Conservation (phyloP, 805 yeast genomes). For the Nakazawaea holstii region DNA sequence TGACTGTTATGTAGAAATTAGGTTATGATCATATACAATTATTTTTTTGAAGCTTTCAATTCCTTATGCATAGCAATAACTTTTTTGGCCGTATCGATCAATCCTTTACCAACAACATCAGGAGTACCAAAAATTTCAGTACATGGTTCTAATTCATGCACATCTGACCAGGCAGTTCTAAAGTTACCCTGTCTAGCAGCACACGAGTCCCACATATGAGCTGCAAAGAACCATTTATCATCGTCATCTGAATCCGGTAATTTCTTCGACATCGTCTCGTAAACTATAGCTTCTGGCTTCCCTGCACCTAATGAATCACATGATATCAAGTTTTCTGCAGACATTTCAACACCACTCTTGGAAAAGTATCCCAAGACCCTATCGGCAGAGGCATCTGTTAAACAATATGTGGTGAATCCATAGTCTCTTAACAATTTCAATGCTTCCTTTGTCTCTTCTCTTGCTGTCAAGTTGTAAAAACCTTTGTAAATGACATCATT, state of each 20-base stretch:
- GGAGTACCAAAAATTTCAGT: constrained; percentile 24
- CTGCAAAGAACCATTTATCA: constrained; percentile 25
- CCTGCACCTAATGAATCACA: constrained; percentile 25
- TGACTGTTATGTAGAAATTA: no score
- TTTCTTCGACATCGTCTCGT: constrained; percentile 20
- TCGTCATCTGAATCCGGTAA: constrained; percentile 22
- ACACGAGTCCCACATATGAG: constrained; percentile 27
- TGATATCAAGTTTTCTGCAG: constrained; percentile 22
- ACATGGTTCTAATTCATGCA: constrained; percentile 25
- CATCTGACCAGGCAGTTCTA: constrained; percentile 25
- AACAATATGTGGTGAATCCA: constrained; percentile 26
- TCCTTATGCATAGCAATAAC: constrained; percentile 19
- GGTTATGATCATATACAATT: no score
- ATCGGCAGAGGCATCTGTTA: constrained; percentile 23
- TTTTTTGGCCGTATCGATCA: constrained; percentile 25
- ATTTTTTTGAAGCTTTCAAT: not conserved
- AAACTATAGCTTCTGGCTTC: constrained; percentile 24
- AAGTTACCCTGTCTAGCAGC: constrained; percentile 28
- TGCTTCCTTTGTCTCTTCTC: constrained; percentile 24
- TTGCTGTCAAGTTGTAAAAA: constrained; percentile 21
- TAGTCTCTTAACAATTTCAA: constrained; percentile 22
- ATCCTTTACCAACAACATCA: constrained; percentile 23
- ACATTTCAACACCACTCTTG: constrained; percentile 22
- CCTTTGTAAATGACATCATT: constrained; percentile 17
- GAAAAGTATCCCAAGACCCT: constrained; percentile 24